phyloP scores from a whole-genome alignment of 495 filamentous ascomycete genomes.

The Hamigera avellanea region DNA sequence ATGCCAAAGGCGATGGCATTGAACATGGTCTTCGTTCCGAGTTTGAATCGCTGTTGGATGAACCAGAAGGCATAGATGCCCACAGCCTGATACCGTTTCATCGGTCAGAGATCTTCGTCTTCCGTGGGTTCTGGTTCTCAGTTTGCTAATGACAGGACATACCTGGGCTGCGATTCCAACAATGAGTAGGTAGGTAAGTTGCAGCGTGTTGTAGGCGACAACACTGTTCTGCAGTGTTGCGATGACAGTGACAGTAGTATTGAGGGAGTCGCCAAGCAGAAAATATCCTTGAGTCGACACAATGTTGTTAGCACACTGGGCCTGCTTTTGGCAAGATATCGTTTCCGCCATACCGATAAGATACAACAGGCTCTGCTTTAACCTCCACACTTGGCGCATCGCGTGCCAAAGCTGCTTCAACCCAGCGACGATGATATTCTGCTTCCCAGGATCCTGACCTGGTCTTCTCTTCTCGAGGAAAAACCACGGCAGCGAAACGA shows the following conservation, averaged over 20 bases:
- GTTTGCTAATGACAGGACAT: too few species aligned
- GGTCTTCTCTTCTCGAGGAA: constrained; percentile 49
- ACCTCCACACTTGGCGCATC: constrained; percentile 43
- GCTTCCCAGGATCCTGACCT: constrained; percentile 37
- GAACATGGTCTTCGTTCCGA: constrained; percentile 53
- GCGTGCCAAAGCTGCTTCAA: constrained; percentile 48
- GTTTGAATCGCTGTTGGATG: constrained; percentile 37
- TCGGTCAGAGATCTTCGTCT: background rate
- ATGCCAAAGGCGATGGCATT: constrained; percentile 44
- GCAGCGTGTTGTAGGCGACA: constrained; percentile 47
- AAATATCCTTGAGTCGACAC: constrained; percentile 38
- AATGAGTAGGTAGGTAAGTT: constrained; percentile 50
- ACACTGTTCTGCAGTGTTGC: constrained; percentile 50
- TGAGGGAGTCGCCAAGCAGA: constrained; percentile 51
- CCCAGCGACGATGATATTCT: constrained; percentile 41
- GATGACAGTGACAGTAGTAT: constrained; percentile 58
- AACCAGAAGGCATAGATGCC: constrained; percentile 53
- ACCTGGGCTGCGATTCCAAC: constrained; percentile 51
- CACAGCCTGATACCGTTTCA: constrained; percentile 22
- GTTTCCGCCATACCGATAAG: constrained; percentile 34
- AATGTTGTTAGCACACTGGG: too few species aligned
- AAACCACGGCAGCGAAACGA: constrained; percentile 52
- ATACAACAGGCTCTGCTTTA: constrained; percentile 54
- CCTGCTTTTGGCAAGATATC: too few species aligned
- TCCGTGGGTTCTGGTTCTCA: too few species aligned